These are phyloP conservation scores for Lathyrus tuberosus DNA, from an alignment of 306 rosid genomes.

Conservation along the genomic window DNA sequence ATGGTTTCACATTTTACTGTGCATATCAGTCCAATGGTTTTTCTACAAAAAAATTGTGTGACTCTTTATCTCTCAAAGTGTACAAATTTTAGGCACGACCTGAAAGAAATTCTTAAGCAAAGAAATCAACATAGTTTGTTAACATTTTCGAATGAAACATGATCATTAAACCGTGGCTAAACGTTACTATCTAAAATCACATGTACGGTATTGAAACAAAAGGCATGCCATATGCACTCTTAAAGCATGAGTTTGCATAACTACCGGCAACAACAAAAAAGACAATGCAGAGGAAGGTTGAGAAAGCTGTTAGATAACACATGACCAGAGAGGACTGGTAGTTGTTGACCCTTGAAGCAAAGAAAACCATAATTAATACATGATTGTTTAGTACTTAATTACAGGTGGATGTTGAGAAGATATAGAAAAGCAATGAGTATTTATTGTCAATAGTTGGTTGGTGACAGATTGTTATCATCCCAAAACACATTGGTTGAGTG, in stretches of 20 bases:
- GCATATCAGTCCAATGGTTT: constrained; percentile 32
- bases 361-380: not conserved
- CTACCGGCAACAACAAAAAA: constrained; percentile 2
- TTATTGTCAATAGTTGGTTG: constrained; percentile 15
- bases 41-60: not conserved
- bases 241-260: constrained; percentile 7
- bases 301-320: not conserved
- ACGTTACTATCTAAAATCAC: not conserved
- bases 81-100: constrained; percentile 5
- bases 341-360: constrained; percentile 30
- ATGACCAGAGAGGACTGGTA: constrained; percentile 22
- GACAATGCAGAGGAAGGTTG: not conserved
- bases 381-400: not conserved
- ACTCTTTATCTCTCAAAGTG: no score
- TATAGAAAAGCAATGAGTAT: not conserved
- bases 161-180: not conserved
- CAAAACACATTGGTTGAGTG: constrained; percentile 6
- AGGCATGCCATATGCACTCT: not conserved
- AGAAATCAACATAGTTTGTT: not conserved
- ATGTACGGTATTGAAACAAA: not conserved
- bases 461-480: constrained; percentile 16
- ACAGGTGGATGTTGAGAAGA: not conserved
- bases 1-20: constrained; percentile 32
- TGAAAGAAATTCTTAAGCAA: constrained; percentile 16
- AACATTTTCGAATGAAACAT: no score